Base-by-base conservation (phyloP, 176 grass and related monocot species). In the Avena sativa region DNA sequence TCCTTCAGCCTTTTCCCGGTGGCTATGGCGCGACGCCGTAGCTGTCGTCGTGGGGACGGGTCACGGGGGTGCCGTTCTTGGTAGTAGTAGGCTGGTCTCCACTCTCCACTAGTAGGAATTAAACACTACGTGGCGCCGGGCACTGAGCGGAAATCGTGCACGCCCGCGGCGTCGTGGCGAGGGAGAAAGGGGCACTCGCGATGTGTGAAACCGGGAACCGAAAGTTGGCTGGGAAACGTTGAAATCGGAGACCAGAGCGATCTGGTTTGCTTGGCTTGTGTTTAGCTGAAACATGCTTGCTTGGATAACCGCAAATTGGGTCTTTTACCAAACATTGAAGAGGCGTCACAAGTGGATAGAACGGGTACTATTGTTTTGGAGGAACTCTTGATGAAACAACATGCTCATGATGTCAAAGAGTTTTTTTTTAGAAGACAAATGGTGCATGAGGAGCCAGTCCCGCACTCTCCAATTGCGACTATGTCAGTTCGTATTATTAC, bases 11-110 rank as follows among this genome's bases (percentile, higher is more conserved):
- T 79, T 61, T 79, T 55, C 20, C 28, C 28, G 50, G 72, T 52
- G 10, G 25, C 47, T 19, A 71, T 46, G 68, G 17, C n/a, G 68
- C 72, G 48, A 51, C 48, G 50, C 26, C 26, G 6, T 34, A 55
- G 74, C 74, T 77, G 74, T 56, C 74, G 74, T 77, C 50, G 74
- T 77, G 50, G 73, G 73, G 47, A 75, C 73, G 73, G 48, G 52
- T 53, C 73, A 52, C 48, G 26, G 49, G 50, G 49, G 50, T 32
- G 49, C 74, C 49, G 8, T 32, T 28, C 8, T 34, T 56, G 50
- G 50, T 53, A 56, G 15, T 57, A 56, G 52, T 57, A 56, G 74
- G 26, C 9, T 19, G 25, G 49, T 28, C 23, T 76, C 23, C 21
- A 26, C 25, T 30, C 46, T 51, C 72, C 74, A 77, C 74, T 76